Conservation (phyloP, 169 alveolate genomes). For the Cryptosporidium muris region DNA sequence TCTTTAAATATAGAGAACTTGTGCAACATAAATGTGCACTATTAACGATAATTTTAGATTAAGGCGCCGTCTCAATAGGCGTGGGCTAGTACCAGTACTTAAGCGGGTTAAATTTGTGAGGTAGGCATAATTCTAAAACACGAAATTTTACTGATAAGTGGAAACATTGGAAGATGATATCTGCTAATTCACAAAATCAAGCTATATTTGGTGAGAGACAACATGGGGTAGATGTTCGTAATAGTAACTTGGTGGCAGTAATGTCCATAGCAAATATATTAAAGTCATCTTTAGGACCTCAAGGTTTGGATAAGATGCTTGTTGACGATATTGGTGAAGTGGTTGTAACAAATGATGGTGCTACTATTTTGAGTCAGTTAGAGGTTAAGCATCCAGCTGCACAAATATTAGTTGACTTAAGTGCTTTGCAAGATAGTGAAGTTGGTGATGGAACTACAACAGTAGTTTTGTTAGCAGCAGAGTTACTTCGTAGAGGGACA, state of each 20-base stretch:
- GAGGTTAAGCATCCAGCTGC: slow-evolving; percentile 99
- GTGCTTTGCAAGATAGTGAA: slow-evolving; percentile 95
- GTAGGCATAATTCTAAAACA: not conserved
- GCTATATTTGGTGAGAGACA: slow-evolving; percentile 67
- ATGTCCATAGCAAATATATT: slow-evolving; percentile 96
- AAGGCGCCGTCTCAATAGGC: not conserved
- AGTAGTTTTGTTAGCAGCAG: slow-evolving; percentile 98
- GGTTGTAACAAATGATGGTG: slow-evolving; percentile 99
- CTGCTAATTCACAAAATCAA: slow-evolving; percentile 48
- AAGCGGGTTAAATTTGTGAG: too few species aligned
- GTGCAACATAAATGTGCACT: not conserved
- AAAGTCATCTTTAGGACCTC: slow-evolving; percentile 98
- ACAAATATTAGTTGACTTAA: slow-evolving; percentile 93
- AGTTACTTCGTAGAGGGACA: slow-evolving; percentile 94
- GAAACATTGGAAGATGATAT: slow-evolving; percentile 11
- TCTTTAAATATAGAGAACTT: too few species aligned
- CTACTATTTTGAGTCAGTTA: slow-evolving; percentile 96
- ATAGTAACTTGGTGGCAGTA: slow-evolving; percentile 89
- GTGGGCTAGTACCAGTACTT: too few species aligned
- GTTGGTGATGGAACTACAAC: slow-evolving; percentile 99
- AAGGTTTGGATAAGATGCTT: slow-evolving; percentile 99
- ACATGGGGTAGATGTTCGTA: slow-evolving; percentile 61
- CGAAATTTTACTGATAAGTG: not conserved
- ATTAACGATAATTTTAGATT: not conserved
- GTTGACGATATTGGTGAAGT: slow-evolving; percentile 99